phyloP scores from a whole-genome alignment of 176 grass and related monocot genomes.

The Areca catechu region DNA sequence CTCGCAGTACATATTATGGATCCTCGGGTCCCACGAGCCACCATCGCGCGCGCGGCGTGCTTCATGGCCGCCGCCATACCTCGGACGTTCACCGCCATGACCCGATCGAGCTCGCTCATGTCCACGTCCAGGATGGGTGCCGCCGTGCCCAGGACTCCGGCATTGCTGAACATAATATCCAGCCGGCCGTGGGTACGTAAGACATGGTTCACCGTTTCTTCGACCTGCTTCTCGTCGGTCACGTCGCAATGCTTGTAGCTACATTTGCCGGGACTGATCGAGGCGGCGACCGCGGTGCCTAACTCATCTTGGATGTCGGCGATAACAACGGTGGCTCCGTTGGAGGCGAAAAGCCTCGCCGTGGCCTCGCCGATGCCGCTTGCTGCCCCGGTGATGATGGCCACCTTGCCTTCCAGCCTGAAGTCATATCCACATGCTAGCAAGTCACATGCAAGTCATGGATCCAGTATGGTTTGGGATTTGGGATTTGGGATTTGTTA shows the following conservation, averaged over 20 bases:
- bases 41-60: conserved; percentile 69
- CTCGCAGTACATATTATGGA: conserved; percentile 73
- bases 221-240: conserved; percentile 63
- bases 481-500: too few species aligned
- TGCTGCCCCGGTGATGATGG: conserved; percentile 62
- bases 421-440: too few species aligned
- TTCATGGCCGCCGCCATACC: conserved; percentile 47
- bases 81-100: conserved; percentile 67
- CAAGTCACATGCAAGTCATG: too few species aligned
- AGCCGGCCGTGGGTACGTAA: conserved; percentile 52
- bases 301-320: conserved; percentile 69
- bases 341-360: conserved; percentile 54
- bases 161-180: conserved; percentile 78
- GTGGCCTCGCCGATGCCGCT: conserved; percentile 69
- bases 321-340: conserved; percentile 63
- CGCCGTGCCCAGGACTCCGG: conserved; percentile 42
- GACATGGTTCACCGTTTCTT: conserved; percentile 27
- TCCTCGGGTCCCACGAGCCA: conserved; percentile 17
- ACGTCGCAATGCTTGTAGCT: conserved; percentile 62
- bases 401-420: conserved; percentile 83
- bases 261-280: conserved; percentile 25
- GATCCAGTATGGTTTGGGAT: too few species aligned
- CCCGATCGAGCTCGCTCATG: conserved; percentile 41
- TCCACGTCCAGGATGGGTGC: conserved; percentile 38
- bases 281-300: conserved; percentile 41